Evolutionary conservation across 192 early-diverging fungal species (phyloP), one percentile per base, ranked within the genome.

Genomic region (Backusella westeae): DNA sequence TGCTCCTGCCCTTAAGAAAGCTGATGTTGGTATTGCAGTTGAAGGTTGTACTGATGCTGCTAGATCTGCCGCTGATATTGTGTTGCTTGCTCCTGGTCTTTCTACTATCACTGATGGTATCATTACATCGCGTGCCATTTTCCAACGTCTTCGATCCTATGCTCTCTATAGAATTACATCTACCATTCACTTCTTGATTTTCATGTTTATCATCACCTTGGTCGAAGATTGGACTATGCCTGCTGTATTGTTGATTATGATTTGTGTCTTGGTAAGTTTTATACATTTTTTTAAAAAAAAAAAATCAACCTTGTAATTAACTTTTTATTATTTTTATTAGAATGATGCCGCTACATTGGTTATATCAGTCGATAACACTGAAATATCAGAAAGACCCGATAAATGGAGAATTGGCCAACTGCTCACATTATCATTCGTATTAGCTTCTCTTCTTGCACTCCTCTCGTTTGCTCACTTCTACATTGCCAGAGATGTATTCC

Each of bases 1-100:
- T 83, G 97, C 97, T 17, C 97, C 97, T 14, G 97, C 97, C 21
- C 85, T 99, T 34, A 98, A 98, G 86, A 97, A 97, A 89, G 96
- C 96, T 73, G 94, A 97, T 80, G 96, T 98, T 71, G 97, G 97
- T 75, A 98, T 98, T 84, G 97, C 97, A 53, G 95, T 98, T 66
- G 91, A 96, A 65, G 95, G 94, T 72, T 95, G 96, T 85, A 98
- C 97, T 1, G 97, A 98, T 84, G 96, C 96, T 74, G 97, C 97
- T 70, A 90, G 95, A 59, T 96, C 93, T 69, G 96, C 97, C 26
- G 94, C 96, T 42, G 97, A 98, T 84, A 98, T 98, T 82, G 96
- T 98, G 34, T 87, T 98, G 69, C 89, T 97, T 12, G 92, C 92
- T 56, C 87, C 93, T 19, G 96, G 95, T 73, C 88, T 97, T 67